These are phyloP conservation scores for Priceomyces fermenticarens DNA, from an alignment of 805 yeast species.

Conservation along the genomic window DNA sequence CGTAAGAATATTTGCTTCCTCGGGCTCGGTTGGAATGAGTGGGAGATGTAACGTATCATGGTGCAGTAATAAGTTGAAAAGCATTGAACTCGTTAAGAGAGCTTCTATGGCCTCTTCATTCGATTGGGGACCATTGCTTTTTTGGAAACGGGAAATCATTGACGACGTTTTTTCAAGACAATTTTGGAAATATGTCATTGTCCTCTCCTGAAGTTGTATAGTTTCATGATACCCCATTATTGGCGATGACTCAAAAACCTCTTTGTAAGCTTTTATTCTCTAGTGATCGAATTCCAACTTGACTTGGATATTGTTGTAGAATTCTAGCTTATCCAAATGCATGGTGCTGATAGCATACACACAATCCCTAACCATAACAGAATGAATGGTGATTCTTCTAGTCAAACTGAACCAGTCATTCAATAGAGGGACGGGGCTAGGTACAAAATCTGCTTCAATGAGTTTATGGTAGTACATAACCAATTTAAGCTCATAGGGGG, in stretches of 20 bases:
- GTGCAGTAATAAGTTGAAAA: slow-evolving; percentile 4
- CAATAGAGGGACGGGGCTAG: not conserved
- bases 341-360: slow-evolving; percentile 3
- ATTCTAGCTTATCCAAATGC: slow-evolving; percentile 3
- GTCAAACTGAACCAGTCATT: slow-evolving; percentile 1
- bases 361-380: slow-evolving; percentile 2
- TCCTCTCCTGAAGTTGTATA: not conserved
- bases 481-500: slow-evolving; percentile 2
- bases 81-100: not conserved
- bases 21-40: not conserved
- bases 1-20: slow-evolving; percentile 1
- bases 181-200: slow-evolving; percentile 1
- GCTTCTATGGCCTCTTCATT: not conserved
- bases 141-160: not conserved
- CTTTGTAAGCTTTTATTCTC: not conserved
- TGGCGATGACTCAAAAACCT: not conserved
- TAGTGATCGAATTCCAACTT: too few relatives aligned
- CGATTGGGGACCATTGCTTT: slow-evolving; percentile 1
- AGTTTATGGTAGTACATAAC: slow-evolving; percentile 2
- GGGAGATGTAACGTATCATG: slow-evolving; percentile 1
- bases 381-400: slow-evolving; percentile 2
- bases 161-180: not conserved
- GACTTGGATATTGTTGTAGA: not conserved
- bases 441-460: not conserved
- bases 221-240: not conserved